A percentile compares a stretch with the other conserved stretches of the same genome.
These are phyloP conservation scores for Lentinula raphanica DNA, from an alignment of 768 basidiomycete species.

Conservation along the genomic window DNA sequence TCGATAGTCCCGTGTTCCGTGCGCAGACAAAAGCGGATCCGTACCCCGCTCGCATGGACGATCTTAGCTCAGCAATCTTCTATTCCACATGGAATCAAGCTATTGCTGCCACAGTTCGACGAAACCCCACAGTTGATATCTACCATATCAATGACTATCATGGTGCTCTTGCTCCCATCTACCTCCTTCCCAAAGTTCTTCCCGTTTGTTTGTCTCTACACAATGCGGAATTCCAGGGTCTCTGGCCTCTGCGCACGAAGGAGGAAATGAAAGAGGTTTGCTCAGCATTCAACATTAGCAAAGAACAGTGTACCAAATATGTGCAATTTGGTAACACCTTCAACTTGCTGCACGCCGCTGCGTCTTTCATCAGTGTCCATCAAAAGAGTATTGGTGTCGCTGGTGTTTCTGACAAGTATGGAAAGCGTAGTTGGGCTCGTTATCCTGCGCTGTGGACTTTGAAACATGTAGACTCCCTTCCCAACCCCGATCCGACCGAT, in stretches of 20 bases:
- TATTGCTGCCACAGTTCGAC: constrained; percentile 86
- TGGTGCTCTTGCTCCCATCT: constrained; percentile 86
- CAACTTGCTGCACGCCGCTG: constrained; percentile 90
- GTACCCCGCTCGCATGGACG: constrained; percentile 96
- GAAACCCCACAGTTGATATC: constrained; percentile 83
- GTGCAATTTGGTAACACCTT: constrained; percentile 98
- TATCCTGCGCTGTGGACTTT: constrained; percentile 96
- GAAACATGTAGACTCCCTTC: constrained; percentile 91
- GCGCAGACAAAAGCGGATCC: constrained; percentile 95
- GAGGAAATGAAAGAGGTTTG: constrained; percentile 99
- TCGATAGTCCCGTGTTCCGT: constrained; percentile 94
- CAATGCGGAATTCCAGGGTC: constrained; percentile 96
- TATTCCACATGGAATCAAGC: constrained; percentile 99
- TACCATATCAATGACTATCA: constrained; percentile 98
- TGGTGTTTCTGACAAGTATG: constrained; percentile 97
- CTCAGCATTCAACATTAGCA: constrained; percentile 96
- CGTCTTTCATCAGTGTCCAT: constrained; percentile 88
- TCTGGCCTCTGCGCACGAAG: constrained; percentile 95
- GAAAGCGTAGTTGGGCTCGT: constrained; percentile 94
- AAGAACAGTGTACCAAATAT: constrained; percentile 94
- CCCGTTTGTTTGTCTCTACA: constrained; percentile 90
- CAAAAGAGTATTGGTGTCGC: constrained; percentile 95
- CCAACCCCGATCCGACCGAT: constrained; percentile 93
- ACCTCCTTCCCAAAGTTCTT: constrained; percentile 86
- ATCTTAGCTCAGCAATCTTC: constrained; percentile 93